Evolutionary conservation across 1,284 basidiomycete species (phyloP).

Genomic region (Malassezia obtusa): DNA sequence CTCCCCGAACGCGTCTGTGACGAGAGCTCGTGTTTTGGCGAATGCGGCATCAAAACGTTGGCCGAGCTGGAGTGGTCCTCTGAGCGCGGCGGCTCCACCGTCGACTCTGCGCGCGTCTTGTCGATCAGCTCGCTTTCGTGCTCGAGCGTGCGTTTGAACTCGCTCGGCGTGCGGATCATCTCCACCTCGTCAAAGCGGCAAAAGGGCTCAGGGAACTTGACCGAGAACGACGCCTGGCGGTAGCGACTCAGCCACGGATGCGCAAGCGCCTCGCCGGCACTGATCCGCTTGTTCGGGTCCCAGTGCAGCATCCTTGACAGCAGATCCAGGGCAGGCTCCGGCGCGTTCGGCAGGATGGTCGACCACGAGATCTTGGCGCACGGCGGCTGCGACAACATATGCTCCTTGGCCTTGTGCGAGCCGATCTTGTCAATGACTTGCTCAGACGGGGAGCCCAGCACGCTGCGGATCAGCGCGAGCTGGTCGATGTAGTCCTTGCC

Average conservation of each 20-base stretch:
- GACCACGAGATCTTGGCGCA: slow-evolving; percentile 26
- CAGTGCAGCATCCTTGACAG: slow-evolving; percentile 36
- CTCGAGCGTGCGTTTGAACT: slow-evolving; percentile 39
- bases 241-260: slow-evolving; percentile 46
- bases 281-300: slow-evolving; percentile 41
- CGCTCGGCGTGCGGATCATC: slow-evolving; percentile 31
- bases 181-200: slow-evolving; percentile 40
- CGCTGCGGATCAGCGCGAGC: slow-evolving; percentile 40
- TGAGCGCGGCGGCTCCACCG: background rate
- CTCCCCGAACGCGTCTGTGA: background rate
- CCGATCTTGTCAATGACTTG: slow-evolving; percentile 36
- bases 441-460: slow-evolving; percentile 39
- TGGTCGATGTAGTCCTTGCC: slow-evolving; percentile 48
- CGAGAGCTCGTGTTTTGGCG: background rate
- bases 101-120: background rate
- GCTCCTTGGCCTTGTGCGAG: slow-evolving; percentile 36
- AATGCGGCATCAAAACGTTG: too few species aligned
- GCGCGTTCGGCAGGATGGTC: slow-evolving; percentile 31
- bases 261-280: slow-evolving; percentile 35
- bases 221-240: slow-evolving; percentile 29
- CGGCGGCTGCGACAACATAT: slow-evolving; percentile 36
- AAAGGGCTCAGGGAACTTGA: slow-evolving; percentile 26
- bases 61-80: too few species aligned
- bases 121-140: slow-evolving; percentile 16
- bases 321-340: slow-evolving; percentile 35